Conservation (phyloP, 2,329 filamentous ascomycete genomes). For the Clonostachys rosea region DNA sequence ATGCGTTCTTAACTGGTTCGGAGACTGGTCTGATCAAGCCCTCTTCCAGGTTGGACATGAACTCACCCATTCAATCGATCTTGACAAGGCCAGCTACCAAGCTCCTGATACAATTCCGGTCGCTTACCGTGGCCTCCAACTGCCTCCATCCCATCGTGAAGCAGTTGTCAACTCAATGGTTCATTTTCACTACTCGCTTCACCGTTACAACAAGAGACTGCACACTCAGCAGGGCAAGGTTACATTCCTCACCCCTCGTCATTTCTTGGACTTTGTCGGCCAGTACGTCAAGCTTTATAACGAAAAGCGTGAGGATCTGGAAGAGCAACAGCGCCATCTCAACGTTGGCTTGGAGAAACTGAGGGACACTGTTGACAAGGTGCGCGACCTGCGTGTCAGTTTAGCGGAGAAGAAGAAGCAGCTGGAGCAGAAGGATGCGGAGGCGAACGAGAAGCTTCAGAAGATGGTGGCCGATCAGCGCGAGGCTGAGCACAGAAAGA, state of each 20-base stretch:
- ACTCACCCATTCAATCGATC: slow-evolving; percentile 91
- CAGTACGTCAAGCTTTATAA: slow-evolving; percentile 98
- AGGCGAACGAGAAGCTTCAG: slow-evolving; percentile 96
- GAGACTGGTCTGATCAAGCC: slow-evolving; percentile 98
- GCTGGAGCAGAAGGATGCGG: slow-evolving; percentile 86
- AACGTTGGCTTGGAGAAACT: slow-evolving; percentile 98
- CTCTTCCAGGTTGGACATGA: slow-evolving; percentile 97
- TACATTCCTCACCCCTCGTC: slow-evolving; percentile 90
- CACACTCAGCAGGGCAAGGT: slow-evolving; percentile 88
- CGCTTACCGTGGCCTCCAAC: slow-evolving; percentile 77
- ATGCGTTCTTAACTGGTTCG: slow-evolving; percentile 99
- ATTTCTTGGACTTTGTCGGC: slow-evolving; percentile 96
- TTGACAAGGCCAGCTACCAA: slow-evolving; percentile 80
- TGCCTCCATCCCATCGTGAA: slow-evolving; percentile 88
- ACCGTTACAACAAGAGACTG: slow-evolving; percentile 82
- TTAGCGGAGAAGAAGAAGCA: slow-evolving; percentile 92
- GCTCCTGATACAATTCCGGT: slow-evolving; percentile 91
- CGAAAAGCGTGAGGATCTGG: slow-evolving; percentile 95
- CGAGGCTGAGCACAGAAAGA: slow-evolving; percentile 88
- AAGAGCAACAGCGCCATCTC: slow-evolving; percentile 96
- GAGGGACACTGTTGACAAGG: slow-evolving; percentile 94
- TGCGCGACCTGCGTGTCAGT: slow-evolving; percentile 84
- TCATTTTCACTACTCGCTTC: slow-evolving; percentile 93
- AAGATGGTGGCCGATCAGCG: slow-evolving; percentile 95
- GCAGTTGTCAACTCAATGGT: slow-evolving; percentile 98